phyloP scores from a whole-genome alignment of 108 stramenopile species.

The Schizochytrium sp. region DNA sequence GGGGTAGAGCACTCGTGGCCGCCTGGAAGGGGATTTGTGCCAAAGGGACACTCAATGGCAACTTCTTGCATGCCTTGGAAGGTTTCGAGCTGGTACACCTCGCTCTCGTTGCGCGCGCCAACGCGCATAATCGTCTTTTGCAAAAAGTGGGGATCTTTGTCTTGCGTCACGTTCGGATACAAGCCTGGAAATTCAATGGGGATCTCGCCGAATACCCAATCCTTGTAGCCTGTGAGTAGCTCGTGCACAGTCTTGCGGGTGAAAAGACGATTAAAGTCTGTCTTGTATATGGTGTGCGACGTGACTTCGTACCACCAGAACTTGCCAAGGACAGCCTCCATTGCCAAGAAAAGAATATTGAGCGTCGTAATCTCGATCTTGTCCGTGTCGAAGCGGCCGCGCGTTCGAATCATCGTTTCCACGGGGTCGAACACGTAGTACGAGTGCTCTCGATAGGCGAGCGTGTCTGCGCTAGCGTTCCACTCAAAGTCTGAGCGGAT shows the following conservation, averaged over 20 bases:
- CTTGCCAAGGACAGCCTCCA: not conserved
- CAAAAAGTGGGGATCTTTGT: not conserved
- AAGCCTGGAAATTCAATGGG: not conserved
- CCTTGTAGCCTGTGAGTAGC: not conserved
- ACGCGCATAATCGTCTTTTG: not conserved
- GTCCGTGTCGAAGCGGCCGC: not conserved
- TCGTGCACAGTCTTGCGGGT: not conserved
- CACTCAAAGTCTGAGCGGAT: not conserved
- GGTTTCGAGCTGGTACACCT: not conserved
- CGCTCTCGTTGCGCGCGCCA: not conserved
- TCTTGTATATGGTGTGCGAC: not conserved
- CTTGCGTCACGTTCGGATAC: not conserved
- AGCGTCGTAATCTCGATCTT: not conserved
- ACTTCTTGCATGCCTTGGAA: not conserved
- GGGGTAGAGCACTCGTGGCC: not conserved
- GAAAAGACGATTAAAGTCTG: not conserved
- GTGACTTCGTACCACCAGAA: not conserved
- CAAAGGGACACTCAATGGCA: not conserved
- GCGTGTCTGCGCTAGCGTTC: not conserved
- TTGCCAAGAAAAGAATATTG: not conserved
- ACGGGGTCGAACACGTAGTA: not conserved
- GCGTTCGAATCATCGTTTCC: not conserved
- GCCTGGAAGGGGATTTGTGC: not conserved
- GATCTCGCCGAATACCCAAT: not conserved
- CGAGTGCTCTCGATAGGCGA: not conserved